Evolutionary conservation across 495 filamentous ascomycete genomes (phyloP).

Genomic region (Glutinoglossum americanum): DNA sequence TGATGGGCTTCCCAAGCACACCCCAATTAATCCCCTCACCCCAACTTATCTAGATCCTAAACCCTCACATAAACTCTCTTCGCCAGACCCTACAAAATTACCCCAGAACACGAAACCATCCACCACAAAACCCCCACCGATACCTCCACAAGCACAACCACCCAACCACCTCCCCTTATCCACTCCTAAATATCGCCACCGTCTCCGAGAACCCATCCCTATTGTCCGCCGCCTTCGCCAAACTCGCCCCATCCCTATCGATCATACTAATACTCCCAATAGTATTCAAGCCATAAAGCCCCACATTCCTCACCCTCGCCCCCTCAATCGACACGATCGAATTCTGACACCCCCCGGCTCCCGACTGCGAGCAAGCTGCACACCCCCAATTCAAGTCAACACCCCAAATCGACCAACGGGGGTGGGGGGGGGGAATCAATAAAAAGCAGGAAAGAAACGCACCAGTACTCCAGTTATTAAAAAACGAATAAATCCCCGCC

Average conservation of each 20-base stretch:
- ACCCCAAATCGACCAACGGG: neutral
- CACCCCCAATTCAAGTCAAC: neutral
- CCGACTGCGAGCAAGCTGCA: slow-evolving; percentile 25
- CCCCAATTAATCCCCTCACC: too few species aligned
- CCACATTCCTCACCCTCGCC: slow-evolving; percentile 8
- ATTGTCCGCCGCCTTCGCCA: slow-evolving; percentile 32
- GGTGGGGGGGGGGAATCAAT: neutral
- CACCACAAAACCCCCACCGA: too few species aligned
- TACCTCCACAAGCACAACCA: too few species aligned
- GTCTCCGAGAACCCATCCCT: slow-evolving; percentile 30
- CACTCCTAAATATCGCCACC: slow-evolving; percentile 24
- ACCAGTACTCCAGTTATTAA: slow-evolving; percentile 26
- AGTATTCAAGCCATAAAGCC: slow-evolving; percentile 28
- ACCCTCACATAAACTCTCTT: too few species aligned
- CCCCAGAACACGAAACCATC: too few species aligned
- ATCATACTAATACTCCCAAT: slow-evolving; percentile 27
- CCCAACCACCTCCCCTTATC: neutral
- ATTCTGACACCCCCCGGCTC: slow-evolving; percentile 34
- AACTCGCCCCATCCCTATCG: slow-evolving; percentile 23
- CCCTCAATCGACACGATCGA: slow-evolving; percentile 35
- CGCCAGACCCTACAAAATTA: too few species aligned
- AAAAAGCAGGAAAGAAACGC: too few species aligned
- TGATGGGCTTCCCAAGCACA: too few species aligned
- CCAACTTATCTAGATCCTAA: too few species aligned
- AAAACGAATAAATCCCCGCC: slow-evolving; percentile 29